Evolutionary conservation across 2,329 filamentous ascomycete species (phyloP).

Genomic region (Magnaporthales sp.): DNA sequence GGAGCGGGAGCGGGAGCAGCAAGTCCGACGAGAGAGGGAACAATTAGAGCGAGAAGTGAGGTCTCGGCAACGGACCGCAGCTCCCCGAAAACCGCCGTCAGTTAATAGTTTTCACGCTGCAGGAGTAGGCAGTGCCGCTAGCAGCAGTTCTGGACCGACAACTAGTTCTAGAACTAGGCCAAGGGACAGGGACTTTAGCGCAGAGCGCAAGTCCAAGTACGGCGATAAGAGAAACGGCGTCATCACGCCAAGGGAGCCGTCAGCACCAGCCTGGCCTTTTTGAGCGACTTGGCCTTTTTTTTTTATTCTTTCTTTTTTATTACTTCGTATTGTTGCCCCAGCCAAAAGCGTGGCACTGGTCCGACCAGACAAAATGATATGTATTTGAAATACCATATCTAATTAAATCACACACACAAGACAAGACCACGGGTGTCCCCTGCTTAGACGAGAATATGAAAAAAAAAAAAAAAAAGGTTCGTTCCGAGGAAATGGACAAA

Average conservation of each 20-base stretch:
- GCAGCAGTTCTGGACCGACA: neutral
- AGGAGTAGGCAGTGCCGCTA: neutral
- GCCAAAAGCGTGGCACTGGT: neutral
- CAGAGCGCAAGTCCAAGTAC: slow-evolving; percentile 18
- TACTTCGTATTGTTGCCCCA: neutral
- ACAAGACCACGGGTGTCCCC: neutral
- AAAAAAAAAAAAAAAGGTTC: neutral
- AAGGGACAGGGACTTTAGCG: slow-evolving; percentile 13
- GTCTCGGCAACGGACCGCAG: neutral
- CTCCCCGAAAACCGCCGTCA: neutral
- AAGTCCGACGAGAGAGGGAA: neutral
- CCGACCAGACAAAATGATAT: neutral
- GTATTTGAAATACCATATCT: neutral
- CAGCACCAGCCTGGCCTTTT: slow-evolving; percentile 1
- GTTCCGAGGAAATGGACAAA: neutral
- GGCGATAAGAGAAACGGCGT: slow-evolving; percentile 15
- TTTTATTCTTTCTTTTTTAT: too few relatives aligned
- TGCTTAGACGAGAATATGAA: neutral
- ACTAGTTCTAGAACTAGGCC: neutral
- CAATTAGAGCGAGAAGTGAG: neutral
- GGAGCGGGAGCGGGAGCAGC: neutral
- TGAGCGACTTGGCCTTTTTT: too few relatives aligned
- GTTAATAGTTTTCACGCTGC: neutral
- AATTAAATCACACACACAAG: neutral
- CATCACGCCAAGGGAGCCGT: slow-evolving; percentile 8